Conservation (phyloP, 768 basidiomycete species). For the Sistotremastrum niveocremeum region DNA sequence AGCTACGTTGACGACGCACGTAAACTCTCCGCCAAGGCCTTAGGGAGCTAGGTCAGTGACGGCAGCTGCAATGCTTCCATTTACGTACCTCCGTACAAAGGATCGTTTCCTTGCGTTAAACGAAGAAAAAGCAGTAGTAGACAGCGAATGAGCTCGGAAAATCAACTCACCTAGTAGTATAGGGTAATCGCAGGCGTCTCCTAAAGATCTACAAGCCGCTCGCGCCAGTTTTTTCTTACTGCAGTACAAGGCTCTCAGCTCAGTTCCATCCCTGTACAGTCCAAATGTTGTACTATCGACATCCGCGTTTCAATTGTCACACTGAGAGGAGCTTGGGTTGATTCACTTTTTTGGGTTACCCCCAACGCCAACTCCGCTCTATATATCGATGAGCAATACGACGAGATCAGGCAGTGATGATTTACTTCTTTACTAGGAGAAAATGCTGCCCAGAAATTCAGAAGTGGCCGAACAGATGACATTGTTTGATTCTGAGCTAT, state of each 20-base stretch:
- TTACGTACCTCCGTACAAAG: slow-evolving; percentile 56
- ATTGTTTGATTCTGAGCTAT: slow-evolving; percentile 66
- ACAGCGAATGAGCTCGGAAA: background rate
- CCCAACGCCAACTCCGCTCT: slow-evolving; percentile 63
- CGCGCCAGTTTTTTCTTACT: slow-evolving; percentile 50
- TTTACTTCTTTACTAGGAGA: slow-evolving; percentile 58
- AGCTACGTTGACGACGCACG: slow-evolving; percentile 29
- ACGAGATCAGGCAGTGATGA: background rate
- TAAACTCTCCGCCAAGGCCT: slow-evolving; percentile 71
- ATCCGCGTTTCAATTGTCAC: background rate
- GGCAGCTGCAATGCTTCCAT: background rate
- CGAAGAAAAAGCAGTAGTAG: background rate
- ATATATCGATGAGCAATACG: slow-evolving; percentile 1
- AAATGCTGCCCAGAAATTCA: slow-evolving; percentile 77
- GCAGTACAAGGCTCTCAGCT: slow-evolving; percentile 62
- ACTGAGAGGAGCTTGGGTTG: background rate
- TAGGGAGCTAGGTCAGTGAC: background rate
- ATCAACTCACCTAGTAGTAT: slow-evolving; percentile 47
- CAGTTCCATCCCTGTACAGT: slow-evolving; percentile 65
- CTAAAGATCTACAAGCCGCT: slow-evolving; percentile 53
- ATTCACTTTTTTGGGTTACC: slow-evolving; percentile 57
- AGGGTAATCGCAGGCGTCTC: slow-evolving; percentile 57
- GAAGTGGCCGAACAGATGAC: slow-evolving; percentile 55
- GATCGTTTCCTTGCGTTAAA: slow-evolving; percentile 47
- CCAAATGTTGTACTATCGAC: slow-evolving; percentile 52